Evolutionary conservation across 129 eudicot species (phyloP).

Genomic region (Cynara cardunculus): DNA sequence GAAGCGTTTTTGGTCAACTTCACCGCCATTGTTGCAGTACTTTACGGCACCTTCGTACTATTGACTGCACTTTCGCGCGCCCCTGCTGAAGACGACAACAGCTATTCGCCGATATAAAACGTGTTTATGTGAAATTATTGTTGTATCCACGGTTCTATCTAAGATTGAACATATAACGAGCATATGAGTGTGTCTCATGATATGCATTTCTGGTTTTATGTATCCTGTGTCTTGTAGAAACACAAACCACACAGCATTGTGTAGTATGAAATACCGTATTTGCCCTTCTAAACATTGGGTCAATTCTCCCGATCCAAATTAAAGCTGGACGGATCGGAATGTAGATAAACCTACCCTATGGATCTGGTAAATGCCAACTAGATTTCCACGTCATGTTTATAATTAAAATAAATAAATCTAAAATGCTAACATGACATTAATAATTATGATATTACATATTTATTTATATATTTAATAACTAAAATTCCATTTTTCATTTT

Average conservation of each 20-base stretch:
- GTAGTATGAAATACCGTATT: not conserved
- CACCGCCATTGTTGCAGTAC: slow-evolving; percentile 80
- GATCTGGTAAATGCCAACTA: too few species aligned
- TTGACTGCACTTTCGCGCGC: slow-evolving; percentile 53
- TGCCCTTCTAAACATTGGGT: not conserved
- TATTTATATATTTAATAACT: too few species aligned
- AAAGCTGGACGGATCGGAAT: too few species aligned
- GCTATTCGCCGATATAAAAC: slow-evolving; percentile 62
- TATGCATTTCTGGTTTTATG: slow-evolving; percentile 12
- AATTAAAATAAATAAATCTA: too few species aligned
- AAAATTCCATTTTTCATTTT: too few species aligned
- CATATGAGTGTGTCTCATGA: not conserved
- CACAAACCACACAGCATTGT: not conserved
- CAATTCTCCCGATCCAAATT: too few species aligned
- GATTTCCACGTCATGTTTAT: too few species aligned
- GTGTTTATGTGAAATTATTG: not conserved
- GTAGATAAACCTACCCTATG: too few species aligned
- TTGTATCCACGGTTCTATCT: not conserved
- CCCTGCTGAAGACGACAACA: slow-evolving; percentile 44
- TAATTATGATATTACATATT: too few species aligned
- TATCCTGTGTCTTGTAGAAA: not conserved
- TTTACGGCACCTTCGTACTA: slow-evolving; percentile 77
- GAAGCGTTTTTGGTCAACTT: slow-evolving; percentile 96
- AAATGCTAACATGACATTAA: too few species aligned
- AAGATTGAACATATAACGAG: slow-evolving; percentile 4